A percentile compares a stretch with the other conserved stretches of the same genome.
These are phyloP conservation scores for Triticum timopheevii DNA, from an alignment of 176 grass and related monocot genomes.

Conservation along the genomic window DNA sequence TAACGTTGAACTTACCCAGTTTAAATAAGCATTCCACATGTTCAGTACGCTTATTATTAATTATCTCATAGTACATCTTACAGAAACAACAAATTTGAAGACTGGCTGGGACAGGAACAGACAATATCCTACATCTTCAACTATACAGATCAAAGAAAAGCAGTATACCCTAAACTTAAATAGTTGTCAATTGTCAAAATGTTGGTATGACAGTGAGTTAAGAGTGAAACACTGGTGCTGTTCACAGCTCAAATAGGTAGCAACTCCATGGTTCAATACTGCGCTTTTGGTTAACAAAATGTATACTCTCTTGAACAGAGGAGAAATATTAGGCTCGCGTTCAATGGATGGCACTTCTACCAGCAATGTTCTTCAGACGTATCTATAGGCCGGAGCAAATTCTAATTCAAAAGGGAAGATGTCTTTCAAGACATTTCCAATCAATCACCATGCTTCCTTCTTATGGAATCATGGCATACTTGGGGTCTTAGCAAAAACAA, in stretches of 20 bases:
- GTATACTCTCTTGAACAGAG: neutral
- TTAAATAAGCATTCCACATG: neutral
- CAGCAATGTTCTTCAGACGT: neutral
- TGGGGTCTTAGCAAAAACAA: neutral
- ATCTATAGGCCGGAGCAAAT: neutral
- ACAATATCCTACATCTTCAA: neutral
- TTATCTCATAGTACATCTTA: neutral
- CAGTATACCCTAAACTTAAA: slow-evolving; percentile 13
- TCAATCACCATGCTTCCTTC: neutral
- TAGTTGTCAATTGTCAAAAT: neutral
- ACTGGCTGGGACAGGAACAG: neutral
- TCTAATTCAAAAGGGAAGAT: slow-evolving; percentile 1
- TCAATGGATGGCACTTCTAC: neutral
- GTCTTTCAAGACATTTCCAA: neutral
- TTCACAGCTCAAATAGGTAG: slow-evolving; percentile 5
- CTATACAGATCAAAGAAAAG: neutral
- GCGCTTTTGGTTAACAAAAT: neutral
- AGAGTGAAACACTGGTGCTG: neutral
- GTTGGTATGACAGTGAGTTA: neutral
- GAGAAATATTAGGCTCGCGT: neutral
- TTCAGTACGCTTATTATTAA: neutral
- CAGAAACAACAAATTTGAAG: neutral
- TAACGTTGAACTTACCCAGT: neutral
- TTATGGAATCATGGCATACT: neutral
- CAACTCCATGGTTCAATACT: neutral